A percentile compares a stretch with the other conserved stretches of the same genome.
Conservation (phyloP, 768 basidiomycete genomes). For the Suillus ampliporus region DNA sequence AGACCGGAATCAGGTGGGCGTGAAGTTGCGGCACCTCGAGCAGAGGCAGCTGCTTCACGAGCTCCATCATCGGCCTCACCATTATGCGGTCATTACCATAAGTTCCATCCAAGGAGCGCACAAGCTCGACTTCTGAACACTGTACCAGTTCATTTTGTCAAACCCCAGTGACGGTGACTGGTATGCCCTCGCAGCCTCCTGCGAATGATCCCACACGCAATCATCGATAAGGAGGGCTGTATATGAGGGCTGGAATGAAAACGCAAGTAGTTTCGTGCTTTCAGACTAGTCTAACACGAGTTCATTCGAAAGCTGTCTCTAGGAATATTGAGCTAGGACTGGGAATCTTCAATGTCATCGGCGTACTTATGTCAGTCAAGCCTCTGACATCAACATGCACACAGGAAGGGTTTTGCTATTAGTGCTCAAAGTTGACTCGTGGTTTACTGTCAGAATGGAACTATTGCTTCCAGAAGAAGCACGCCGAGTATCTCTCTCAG, state of each 20-base stretch:
- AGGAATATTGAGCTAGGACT: conserved; percentile 28
- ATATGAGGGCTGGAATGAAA: conserved; percentile 1
- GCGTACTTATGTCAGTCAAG: conserved; percentile 30
- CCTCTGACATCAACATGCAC: conserved; percentile 23
- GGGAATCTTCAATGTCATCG: conserved; percentile 37
- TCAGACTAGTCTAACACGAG: too few species aligned
- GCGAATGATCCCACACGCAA: background rate
- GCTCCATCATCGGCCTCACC: background rate
- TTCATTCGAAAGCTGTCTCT: background rate
- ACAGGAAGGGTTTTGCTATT: conserved; percentile 30
- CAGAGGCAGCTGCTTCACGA: background rate
- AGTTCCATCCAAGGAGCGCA: background rate
- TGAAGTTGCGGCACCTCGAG: background rate
- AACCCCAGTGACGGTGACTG: background rate
- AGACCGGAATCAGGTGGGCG: background rate
- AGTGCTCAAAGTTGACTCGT: background rate
- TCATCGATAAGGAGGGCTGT: background rate
- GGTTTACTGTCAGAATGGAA: conserved; percentile 42
- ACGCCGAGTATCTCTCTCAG: conserved; percentile 56
- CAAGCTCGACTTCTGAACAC: background rate
- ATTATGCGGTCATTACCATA: background rate
- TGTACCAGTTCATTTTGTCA: background rate
- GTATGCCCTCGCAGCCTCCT: background rate
- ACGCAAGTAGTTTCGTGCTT: conserved; percentile 2
- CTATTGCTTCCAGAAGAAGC: conserved; percentile 57